These are phyloP conservation scores for Trichoderma sp. DNA, from an alignment of 2,329 filamentous ascomycete species.

Conservation along the genomic window DNA sequence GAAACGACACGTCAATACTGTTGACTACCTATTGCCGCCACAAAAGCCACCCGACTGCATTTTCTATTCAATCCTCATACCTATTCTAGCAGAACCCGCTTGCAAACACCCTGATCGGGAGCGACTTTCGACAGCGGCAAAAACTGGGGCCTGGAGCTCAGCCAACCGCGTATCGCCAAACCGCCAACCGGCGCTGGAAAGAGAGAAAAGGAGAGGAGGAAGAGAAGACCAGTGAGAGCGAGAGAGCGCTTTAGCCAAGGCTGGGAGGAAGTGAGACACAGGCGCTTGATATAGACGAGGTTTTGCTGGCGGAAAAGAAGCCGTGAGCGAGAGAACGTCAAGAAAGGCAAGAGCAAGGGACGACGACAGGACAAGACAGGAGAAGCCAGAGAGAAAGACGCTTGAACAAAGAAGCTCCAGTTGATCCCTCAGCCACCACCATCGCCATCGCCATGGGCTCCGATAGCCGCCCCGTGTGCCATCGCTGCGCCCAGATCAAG, in stretches of 20 bases:
- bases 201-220: background rate
- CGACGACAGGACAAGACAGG: background rate
- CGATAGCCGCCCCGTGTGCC: conserved; percentile 39
- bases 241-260: background rate
- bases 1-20: no score
- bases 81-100: conserved; percentile 14
- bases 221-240: background rate
- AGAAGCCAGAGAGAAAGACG: background rate
- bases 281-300: no score
- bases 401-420: no score
- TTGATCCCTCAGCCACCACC: background rate
- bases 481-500: conserved; percentile 43
- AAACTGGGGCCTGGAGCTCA: conserved; percentile 22
- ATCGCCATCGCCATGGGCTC: conserved; percentile 34
- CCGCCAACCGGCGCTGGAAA: background rate
- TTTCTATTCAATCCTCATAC: no score
- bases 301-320: no score
- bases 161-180: conserved; percentile 10
- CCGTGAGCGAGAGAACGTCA: no score
- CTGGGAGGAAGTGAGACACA: no score
- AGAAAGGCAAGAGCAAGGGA: no score
- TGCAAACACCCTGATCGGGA: background rate
- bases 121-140: conserved; percentile 24
- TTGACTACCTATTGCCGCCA: conserved; percentile 7
- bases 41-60: background rate